Percentiles rank a stretch among this genome's conserved stretches.
These are phyloP conservation scores for Trichoderma breve DNA, from an alignment of 2,329 filamentous ascomycete genomes.

Conservation along the genomic window DNA sequence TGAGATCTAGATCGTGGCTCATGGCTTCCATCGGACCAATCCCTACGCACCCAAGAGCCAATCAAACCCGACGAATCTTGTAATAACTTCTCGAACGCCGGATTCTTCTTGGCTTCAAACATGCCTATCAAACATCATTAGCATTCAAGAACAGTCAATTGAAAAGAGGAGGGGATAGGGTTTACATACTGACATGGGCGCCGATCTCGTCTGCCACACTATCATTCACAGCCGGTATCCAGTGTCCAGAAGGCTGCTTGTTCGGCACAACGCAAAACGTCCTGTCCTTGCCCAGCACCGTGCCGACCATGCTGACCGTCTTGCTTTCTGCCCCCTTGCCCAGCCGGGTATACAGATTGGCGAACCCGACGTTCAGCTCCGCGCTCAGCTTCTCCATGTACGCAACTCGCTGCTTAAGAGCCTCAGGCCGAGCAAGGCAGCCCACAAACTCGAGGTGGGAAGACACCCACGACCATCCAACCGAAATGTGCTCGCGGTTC, in stretches of 20 bases:
- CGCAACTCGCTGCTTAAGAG: conserved; percentile 72
- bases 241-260: conserved; percentile 52
- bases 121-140: conserved; percentile 48
- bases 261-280: conserved; percentile 86
- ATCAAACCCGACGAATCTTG: conserved; percentile 65
- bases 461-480: conserved; percentile 77
- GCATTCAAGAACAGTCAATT: not conserved
- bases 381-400: conserved; percentile 62
- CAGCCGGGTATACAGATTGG: conserved; percentile 83
- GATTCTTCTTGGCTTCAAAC: conserved; percentile 72
- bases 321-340: conserved; percentile 63
- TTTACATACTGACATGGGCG: conserved; percentile 63
- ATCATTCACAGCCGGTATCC: conserved; percentile 75
- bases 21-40: conserved; percentile 63
- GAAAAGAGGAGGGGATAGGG: not conserved
- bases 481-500: conserved; percentile 74
- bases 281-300: conserved; percentile 65
- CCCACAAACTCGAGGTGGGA: conserved; percentile 94
- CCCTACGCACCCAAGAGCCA: conserved; percentile 60
- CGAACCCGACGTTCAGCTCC: conserved; percentile 71
- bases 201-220: conserved; percentile 75
- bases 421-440: conserved; percentile 79
- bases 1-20: conserved; percentile 30
- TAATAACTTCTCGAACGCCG: conserved; percentile 67
- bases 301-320: conserved; percentile 52